Evolutionary conservation across 2,329 filamentous ascomycete species (phyloP).

Genomic region (Fusarium dimerum): DNA sequence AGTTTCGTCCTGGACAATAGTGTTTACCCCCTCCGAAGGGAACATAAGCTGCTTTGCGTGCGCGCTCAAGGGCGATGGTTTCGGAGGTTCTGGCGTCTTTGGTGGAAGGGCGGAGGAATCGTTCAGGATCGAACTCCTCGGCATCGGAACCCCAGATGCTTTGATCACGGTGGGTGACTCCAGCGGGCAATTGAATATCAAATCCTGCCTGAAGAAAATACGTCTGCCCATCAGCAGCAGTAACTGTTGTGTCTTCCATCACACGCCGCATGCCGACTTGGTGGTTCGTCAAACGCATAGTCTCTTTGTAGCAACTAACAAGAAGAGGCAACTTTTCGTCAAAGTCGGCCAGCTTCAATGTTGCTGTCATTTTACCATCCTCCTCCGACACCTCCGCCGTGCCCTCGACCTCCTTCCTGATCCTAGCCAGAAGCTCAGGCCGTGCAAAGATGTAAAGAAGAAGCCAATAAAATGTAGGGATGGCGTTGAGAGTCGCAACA

Average conservation of each 20-base stretch:
- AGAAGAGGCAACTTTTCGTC: constrained; percentile 43
- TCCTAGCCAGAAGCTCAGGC: constrained; percentile 21
- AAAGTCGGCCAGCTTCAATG: constrained; percentile 40
- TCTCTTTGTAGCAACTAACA: constrained; percentile 46
- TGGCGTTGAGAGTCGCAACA: constrained; percentile 36
- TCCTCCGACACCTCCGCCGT: background rate
- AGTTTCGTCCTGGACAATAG: constrained; percentile 35
- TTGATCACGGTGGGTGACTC: constrained; percentile 23
- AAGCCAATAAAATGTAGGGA: constrained; percentile 41
- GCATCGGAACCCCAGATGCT: constrained; percentile 27
- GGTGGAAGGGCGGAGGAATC: constrained; percentile 15
- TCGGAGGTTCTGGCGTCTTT: constrained; percentile 3
- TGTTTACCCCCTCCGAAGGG: constrained; percentile 38
- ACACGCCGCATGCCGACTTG: constrained; percentile 42
- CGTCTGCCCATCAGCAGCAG: constrained; percentile 20
- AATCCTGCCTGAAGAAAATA: constrained; percentile 34
- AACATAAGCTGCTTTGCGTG: constrained; percentile 26
- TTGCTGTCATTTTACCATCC: constrained; percentile 7
- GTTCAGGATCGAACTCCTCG: constrained; percentile 24
- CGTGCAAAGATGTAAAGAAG: constrained; percentile 31
- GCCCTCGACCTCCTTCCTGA: constrained; percentile 21
- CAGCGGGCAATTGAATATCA: constrained; percentile 30
- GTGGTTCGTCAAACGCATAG: constrained; percentile 42
- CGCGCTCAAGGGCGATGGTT: constrained; percentile 9
- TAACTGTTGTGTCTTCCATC: constrained; percentile 41